Base-by-base conservation (phyloP, 306 rosid species). In the Erythrophleum fordii region DNA sequence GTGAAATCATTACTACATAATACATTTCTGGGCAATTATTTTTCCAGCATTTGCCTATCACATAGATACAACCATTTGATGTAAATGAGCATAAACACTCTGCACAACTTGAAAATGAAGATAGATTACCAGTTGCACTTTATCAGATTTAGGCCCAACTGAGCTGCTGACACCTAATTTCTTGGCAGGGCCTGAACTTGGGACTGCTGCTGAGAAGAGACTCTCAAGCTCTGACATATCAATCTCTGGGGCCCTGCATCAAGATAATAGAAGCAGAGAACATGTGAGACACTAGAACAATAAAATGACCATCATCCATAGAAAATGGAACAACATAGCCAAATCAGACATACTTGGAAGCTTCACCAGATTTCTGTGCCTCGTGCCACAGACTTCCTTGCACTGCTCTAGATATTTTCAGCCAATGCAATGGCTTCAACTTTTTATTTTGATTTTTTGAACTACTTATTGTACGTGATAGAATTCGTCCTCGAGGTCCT, bases 301-400 rank as follows among this genome's bases (percentile, higher is more conserved):
- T 61, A 79, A 60, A 77, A 84, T 29, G 44, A 69, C 69, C 39
- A 71, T 42, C 31, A 74, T 20, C 59, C 82, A 79, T 67, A 59
- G 64, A 74, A 85, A 41, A 80, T 29, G 71, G 72, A 78, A 75
- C 72, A 77, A 39, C 39, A 53, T 55, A 77, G 35, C 23, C 72
- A 77, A 62, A 77, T 72, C 55, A 75, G 51, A 77, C 89, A 85
- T 93, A 95, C 99, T 86, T 91, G 82, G 95, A 51, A 81, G 80
- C 90, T 85, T 92, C 97, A 20, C 92, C 90, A 76, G 84, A 85
- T 82, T 93, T 95, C 68, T 88, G 93, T n/a, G 97, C 75, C 87
- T 95, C 99, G 14, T 88, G 97, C 99, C 99, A 95, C 84, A 95
- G 82, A 85, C 97, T 95, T 87, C 99, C 99, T 77, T 87, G 89